A percentile compares a stretch with the other conserved stretches of the same genome.
These are phyloP conservation scores for Neltuma alba DNA, from an alignment of 306 rosid genomes.

Conservation along the genomic window DNA sequence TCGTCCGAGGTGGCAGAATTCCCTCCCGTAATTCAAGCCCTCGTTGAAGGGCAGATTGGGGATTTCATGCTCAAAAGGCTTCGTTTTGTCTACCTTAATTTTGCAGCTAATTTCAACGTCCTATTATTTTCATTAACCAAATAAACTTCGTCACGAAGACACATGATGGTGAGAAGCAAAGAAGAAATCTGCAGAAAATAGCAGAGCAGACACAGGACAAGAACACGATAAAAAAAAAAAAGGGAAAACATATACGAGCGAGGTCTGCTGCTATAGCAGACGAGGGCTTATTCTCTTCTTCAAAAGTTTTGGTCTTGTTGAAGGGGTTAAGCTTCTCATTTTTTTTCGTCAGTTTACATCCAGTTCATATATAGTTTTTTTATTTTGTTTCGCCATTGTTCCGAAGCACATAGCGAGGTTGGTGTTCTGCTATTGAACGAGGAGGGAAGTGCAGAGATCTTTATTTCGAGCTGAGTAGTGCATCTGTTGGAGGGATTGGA, in stretches of 20 bases:
- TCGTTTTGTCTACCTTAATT: constrained; percentile 45
- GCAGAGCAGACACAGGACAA: background rate
- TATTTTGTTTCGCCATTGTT: constrained; percentile 6
- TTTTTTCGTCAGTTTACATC: constrained; percentile 28
- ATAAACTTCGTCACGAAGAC: constrained; percentile 38
- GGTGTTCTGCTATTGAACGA: constrained; percentile 2
- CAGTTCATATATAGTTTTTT: background rate
- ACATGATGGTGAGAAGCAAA: constrained; percentile 44
- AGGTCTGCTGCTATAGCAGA: constrained; percentile 36
- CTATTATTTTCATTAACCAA: constrained; percentile 15
- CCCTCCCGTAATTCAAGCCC: constrained; percentile 36
- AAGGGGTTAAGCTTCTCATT: constrained; percentile 55
- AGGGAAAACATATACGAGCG: background rate
- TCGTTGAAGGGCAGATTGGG: constrained; percentile 35
- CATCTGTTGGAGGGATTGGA: constrained; percentile 35
- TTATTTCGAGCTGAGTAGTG: constrained; percentile 43
- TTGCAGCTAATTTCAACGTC: constrained; percentile 30
- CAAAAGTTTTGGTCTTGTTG: constrained; percentile 37
- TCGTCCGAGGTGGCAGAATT: constrained; percentile 5
- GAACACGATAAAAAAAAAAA: background rate
- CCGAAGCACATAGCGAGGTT: constrained; percentile 16
- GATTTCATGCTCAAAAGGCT: background rate
- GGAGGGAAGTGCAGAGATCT: constrained; percentile 43
- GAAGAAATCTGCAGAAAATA: constrained; percentile 32
- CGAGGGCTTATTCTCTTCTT: constrained; percentile 55